Base-by-base conservation (phyloP, 352 stramenopile genomes). In the Pythium aristosporum region DNA sequence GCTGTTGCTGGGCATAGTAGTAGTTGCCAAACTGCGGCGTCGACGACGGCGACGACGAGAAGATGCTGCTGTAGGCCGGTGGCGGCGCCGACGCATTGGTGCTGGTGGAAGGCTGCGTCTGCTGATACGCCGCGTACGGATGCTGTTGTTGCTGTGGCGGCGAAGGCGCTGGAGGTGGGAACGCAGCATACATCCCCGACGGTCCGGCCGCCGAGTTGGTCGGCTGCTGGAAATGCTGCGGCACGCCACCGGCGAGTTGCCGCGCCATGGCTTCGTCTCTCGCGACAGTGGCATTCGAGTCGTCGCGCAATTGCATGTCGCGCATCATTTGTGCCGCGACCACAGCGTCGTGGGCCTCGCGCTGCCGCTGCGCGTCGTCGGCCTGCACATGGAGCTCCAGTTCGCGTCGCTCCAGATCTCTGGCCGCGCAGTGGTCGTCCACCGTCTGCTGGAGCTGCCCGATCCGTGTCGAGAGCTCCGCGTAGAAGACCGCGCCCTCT, bases 261-360 rank as follows among this genome's bases (percentile, higher is more conserved):
- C 79, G 61, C 44, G 79, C 81, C n/a, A 86, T 64, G n/a, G 70
- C 79, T 68, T 87, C 79, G 68, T 90, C 81, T 25, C 60, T 80
- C 4, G 64, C 20, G 8, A 25, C 2, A 16, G 20, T 32, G 10
- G 18, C 32, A 41, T 30, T 28, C 2, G 34, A 36, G 34, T 66
- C 55, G 49, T 75, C 64, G 2, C 68, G 64, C 16, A 90, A 46
- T 30, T 73, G 77, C 76, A 88, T 76, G 57, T 86, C 79, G n/a
- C 71, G 75, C 81, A 88, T 85, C 81, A 90, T 90, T 56, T 87
- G 80, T 58, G 85, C 76, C 1, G 82, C 82, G 52, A 91, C 50
- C 20, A 63, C 72, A 36, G 79, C 76, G 46, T 91, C 82, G 16
- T 77, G 69, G 28, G 58, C 66, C 41, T 88, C 79, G 7, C 75